These are phyloP conservation scores for Clitocybe nebularis DNA, from an alignment of 1,284 basidiomycete species.

Conservation along the genomic window DNA sequence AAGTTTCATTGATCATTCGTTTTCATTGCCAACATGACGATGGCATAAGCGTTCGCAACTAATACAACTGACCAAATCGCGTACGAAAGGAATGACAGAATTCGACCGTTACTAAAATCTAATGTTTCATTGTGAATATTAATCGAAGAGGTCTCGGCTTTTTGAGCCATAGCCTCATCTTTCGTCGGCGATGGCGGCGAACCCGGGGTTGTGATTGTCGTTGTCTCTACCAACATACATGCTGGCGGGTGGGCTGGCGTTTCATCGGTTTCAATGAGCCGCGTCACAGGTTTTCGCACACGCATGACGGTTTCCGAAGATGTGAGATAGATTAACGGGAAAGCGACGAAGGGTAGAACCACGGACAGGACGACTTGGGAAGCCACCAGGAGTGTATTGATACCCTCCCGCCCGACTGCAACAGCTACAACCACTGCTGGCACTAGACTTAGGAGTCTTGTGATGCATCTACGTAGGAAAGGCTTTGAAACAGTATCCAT, in stretches of 20 bases:
- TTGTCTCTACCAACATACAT: too few relatives aligned
- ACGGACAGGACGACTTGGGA: constrained; percentile 89
- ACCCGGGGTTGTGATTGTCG: too few relatives aligned
- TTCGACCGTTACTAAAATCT: constrained; percentile 60
- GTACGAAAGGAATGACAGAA: constrained; percentile 49
- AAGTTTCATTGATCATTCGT: constrained; percentile 5
- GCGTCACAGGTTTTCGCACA: constrained; percentile 21
- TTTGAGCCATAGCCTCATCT: constrained; percentile 16
- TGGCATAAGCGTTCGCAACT: constrained; percentile 60
- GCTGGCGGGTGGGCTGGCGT: too few relatives aligned
- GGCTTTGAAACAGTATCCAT: constrained; percentile 47
- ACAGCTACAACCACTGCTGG: constrained; percentile 82
- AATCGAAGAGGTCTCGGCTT: constrained; percentile 19
- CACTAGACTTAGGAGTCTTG: constrained; percentile 80
- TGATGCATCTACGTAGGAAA: constrained; percentile 76
- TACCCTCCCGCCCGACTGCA: constrained; percentile 69
- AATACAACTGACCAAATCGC: constrained; percentile 53
- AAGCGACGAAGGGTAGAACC: constrained; percentile 85
- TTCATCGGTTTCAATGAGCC: constrained; percentile 28
- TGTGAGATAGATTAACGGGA: constrained; percentile 79
- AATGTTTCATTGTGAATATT: constrained; percentile 38
- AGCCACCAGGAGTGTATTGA: constrained; percentile 80
- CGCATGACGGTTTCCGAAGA: constrained; percentile 69
- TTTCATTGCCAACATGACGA: constrained; percentile 41
- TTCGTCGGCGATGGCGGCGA: too few relatives aligned